These are phyloP conservation scores for Aristolochia californica DNA, from an alignment of 164 flowering plant genomes.

Conservation along the genomic window DNA sequence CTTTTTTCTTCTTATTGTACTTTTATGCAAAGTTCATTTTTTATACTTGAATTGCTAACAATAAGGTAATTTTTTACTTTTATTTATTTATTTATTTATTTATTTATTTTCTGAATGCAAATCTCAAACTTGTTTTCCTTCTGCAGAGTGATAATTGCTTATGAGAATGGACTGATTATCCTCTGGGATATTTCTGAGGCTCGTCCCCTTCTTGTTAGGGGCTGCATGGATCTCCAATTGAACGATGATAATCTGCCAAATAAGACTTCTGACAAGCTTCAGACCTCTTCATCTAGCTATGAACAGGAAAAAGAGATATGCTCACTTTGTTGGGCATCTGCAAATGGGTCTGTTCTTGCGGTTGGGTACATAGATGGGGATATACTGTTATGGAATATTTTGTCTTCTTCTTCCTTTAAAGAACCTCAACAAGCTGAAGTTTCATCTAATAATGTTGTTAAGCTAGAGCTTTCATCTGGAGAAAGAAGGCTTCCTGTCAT, in stretches of 20 bases:
- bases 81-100: no score
- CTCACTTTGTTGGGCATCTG: constrained; percentile 90
- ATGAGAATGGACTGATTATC: constrained; percentile 58
- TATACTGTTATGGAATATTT: constrained; percentile 72
- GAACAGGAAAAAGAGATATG: constrained; percentile 67
- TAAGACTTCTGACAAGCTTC: constrained; percentile 15
- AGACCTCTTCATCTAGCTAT: constrained; percentile 19
- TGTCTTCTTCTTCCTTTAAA: constrained; percentile 26
- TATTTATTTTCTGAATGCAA: neutral
- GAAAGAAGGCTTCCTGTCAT: constrained; percentile 80
- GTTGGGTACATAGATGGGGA: constrained; percentile 94
- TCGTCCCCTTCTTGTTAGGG: constrained; percentile 44
- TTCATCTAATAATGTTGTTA: constrained; percentile 48
- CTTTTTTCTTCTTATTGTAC: no score
- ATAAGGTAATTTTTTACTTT: no score
- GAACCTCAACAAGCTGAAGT: constrained; percentile 26
- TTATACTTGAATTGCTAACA: no score
- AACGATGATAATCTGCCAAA: constrained; percentile 32
- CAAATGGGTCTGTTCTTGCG: constrained; percentile 69
- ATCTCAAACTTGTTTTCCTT: neutral
- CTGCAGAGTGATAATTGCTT: constrained; percentile 76
- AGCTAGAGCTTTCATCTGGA: constrained; percentile 61
- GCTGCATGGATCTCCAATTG: constrained; percentile 61
- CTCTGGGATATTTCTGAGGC: constrained; percentile 77
- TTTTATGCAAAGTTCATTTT: no score